Base-by-base conservation (phyloP, 2,329 filamentous ascomycete species). In the Colletotrichum phormii region DNA sequence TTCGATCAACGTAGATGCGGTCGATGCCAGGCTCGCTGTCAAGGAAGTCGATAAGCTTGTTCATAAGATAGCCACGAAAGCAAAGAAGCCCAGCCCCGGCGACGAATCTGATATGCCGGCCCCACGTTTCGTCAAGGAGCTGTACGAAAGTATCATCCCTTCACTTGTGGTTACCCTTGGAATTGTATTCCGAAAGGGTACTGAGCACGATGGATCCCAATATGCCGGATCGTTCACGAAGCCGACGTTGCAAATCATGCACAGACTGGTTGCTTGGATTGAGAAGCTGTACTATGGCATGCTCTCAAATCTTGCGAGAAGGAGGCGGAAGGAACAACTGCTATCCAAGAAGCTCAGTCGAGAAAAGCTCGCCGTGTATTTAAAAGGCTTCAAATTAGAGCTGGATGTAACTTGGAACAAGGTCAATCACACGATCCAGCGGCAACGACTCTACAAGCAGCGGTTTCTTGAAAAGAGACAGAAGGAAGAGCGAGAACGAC, bases 171-270 rank as follows among this genome's bases (percentile, higher is more conserved):
- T 49, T 3, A 72, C 31, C 0, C 67, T 73, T 22, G 29, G 29
- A n/a, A 37, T 22, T 13, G 67, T 72, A 5, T 73, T 73, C 51
- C 33, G n/a, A 4, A 62, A 57, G 26, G 71, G 71, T n/a, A 18
- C 49, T 5, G 35, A 46, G 12, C 12, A 24, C n/a, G 60, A 58
- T 22, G 35, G 37, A 1, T 9, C 29, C 3, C 29, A 22, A 1
- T 72, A 68, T 46, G 29, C 54, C 8, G 70, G 66, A 26, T 55
- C 24, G 15, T 72, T 73, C 46, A 72, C 67, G 8, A 62, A 67
- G n/a, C 26, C n/a, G 15, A 46, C 26, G 9, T 13, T 73, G 51
- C 71, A 73, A 22, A 73, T 73, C 24, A 73, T 73, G 71, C 22
- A 62, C 24, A 49, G 71, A 42, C 11, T 73, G 13, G 22, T 67